Base-by-base conservation (phyloP, 2,329 filamentous ascomycete genomes). In the Colletotrichum sp. region DNA sequence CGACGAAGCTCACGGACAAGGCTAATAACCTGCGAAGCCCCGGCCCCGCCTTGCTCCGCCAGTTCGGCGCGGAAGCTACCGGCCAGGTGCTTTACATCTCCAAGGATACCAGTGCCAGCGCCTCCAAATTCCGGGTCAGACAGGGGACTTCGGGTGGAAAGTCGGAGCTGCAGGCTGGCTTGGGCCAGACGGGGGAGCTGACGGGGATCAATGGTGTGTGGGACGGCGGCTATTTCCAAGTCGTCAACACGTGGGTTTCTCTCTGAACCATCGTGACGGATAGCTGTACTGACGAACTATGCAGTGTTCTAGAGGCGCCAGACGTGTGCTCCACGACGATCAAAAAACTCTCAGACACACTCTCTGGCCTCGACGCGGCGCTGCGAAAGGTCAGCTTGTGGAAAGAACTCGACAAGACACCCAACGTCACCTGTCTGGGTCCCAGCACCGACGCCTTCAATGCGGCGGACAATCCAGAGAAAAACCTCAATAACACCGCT, bases 381-480 rank as follows among this genome's bases (percentile, higher is more conserved):
- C 60, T 80, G 19, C 66, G 71, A 11, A 74, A 74, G 30, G 69
- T 75, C 2, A 72, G 32, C 6, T 65, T 79, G 4, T 80, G 75
- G 69, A 60, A 63, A 16, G 59, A 76, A 19, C 74, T 80, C n/a
- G 78, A 81, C 68, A 69, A 71, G 28, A 59, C 66, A 2, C 27
- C 67, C 55, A 80, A 81, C 64, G 61, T 81, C 48, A 81, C 79
- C 1, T 81, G 79, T 34, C 76, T 81, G 19, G 79, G 72, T 2
- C 79, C 79, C 13, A 80, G 44, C 52, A 76, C 75, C 28, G 68
- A 36, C 16, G 78, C 77, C 8, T 80, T 80, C 72, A 39, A 52
- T 2, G 59, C 68, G 8, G 79, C 79, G 5, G 79, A 77, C 12
- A 78, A 75, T 12, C 79, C 79, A 0, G 71, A 80, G 39, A 55